Conservation (phyloP, 106 monocot species). For the Dendrobium huoshanense region DNA sequence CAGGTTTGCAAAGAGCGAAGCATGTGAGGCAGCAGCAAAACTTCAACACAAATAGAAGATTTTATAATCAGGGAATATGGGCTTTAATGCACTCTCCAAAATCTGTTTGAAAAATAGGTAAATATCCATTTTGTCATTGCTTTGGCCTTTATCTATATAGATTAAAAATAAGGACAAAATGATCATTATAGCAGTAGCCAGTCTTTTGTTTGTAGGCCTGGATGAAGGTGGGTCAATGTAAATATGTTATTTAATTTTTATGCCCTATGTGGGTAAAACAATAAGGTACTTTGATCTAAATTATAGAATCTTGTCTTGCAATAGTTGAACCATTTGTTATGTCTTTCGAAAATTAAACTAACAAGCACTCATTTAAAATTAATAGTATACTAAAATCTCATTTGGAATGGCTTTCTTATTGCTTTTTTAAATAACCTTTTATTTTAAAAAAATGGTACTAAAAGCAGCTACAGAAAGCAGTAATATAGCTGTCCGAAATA, state of each 20-base stretch:
- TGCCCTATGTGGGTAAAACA: no score
- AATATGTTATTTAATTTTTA: background rate
- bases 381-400: no score
- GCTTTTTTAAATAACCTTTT: no score
- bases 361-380: no score
- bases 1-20: constrained; percentile 30
- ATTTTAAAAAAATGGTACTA: no score
- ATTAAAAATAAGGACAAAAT: background rate
- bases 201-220: background rate
- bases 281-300: no score
- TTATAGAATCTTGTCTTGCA: no score
- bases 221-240: background rate
- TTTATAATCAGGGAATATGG: background rate
- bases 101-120: background rate
- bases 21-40: constrained; percentile 5
- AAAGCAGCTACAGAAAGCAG: no score
- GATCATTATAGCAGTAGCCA: background rate
- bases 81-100: background rate
- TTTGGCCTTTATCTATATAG: background rate
- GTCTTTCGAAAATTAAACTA: no score
- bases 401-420: no score
- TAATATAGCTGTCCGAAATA: no score
- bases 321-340: no score
- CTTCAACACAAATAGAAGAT: background rate
- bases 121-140: background rate